Conservation (phyloP, 768 basidiomycete species). For the Tephrocybe sp. region DNA sequence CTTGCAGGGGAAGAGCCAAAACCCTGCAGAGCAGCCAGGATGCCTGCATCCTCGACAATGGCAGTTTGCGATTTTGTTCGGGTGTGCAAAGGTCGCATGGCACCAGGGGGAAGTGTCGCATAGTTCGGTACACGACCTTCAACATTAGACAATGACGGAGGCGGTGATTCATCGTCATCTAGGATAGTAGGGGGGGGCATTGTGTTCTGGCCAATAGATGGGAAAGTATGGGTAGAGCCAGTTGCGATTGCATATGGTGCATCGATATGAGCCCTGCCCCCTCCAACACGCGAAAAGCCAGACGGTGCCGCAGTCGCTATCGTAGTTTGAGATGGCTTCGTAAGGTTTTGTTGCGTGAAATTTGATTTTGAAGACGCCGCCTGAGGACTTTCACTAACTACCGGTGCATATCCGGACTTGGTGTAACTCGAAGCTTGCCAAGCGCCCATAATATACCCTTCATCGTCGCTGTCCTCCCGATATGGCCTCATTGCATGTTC, state of each 20-base stretch:
- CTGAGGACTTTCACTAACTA: conserved; percentile 34
- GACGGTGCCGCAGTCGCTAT: conserved; percentile 27
- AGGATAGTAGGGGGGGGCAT: conserved; percentile 15
- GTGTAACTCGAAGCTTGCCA: conserved; percentile 69
- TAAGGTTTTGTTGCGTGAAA: conserved; percentile 9
- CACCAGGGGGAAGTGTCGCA: conserved; percentile 50
- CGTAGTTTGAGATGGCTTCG: conserved; percentile 19
- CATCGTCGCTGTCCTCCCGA: conserved; percentile 77
- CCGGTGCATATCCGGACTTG: conserved; percentile 44
- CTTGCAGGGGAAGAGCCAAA: conserved; percentile 8
- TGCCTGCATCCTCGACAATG: conserved; percentile 65
- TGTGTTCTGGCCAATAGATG: conserved; percentile 53
- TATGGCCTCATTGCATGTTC: conserved; percentile 78
- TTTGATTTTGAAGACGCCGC: conserved; percentile 8
- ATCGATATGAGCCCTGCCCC: conserved; percentile 83
- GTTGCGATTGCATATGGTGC: conserved; percentile 77
- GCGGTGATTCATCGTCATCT: conserved; percentile 39
- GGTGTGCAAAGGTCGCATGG: conserved; percentile 62
- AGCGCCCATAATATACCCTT: conserved; percentile 92
- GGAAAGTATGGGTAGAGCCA: conserved; percentile 64
- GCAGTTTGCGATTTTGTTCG: conserved; percentile 84
- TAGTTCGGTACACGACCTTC: conserved; percentile 34
- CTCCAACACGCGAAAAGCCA: conserved; percentile 85
- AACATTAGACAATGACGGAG: conserved; percentile 50
- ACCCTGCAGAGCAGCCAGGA: conserved; percentile 18